Conservation (phyloP, 768 basidiomycete genomes). For the Leccinellum luteum region DNA sequence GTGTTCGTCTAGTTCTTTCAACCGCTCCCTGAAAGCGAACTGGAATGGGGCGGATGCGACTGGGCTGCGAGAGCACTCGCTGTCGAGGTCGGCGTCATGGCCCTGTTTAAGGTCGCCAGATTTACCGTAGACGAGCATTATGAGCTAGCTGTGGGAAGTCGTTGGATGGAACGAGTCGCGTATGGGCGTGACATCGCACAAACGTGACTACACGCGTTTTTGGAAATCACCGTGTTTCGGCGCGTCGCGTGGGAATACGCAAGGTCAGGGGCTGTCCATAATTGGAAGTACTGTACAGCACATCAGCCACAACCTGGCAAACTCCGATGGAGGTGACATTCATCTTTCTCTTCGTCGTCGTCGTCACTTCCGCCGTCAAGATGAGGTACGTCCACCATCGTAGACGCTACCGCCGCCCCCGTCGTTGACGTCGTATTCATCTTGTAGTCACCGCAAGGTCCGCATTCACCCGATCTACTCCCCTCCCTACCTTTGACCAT, state of each 20-base stretch:
- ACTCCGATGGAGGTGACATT: slow-evolving; percentile 13
- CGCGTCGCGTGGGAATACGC: slow-evolving; percentile 15
- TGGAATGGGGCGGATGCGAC: slow-evolving; percentile 26
- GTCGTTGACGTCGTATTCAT: neutral
- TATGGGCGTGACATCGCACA: slow-evolving; percentile 30
- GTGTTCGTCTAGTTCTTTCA: slow-evolving; percentile 42
- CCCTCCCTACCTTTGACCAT: slow-evolving; percentile 15
- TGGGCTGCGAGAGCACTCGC: slow-evolving; percentile 17
- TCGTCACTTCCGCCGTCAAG: slow-evolving; percentile 36
- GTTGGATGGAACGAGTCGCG: neutral
- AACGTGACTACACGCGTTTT: slow-evolving; percentile 35
- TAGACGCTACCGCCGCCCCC: neutral
- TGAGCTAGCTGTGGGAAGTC: neutral
- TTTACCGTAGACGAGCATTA: slow-evolving; percentile 30
- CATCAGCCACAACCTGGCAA: slow-evolving; percentile 32
- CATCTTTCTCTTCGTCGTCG: slow-evolving; percentile 6
- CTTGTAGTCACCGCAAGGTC: slow-evolving; percentile 84
- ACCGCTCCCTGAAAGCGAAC: slow-evolving; percentile 43
- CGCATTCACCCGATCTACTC: slow-evolving; percentile 22
- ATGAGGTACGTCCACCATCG: slow-evolving; percentile 55
- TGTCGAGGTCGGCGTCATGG: neutral
- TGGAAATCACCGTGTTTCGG: slow-evolving; percentile 25
- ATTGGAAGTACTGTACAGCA: slow-evolving; percentile 29
- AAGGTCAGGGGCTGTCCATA: slow-evolving; percentile 19
- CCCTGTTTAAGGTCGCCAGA: neutral